Percentiles rank a stretch among this genome's conserved stretches.
phyloP scores from a whole-genome alignment of 225 moss, liverwort and hornwort species.

The Pseudisothecium myosuroides region DNA sequence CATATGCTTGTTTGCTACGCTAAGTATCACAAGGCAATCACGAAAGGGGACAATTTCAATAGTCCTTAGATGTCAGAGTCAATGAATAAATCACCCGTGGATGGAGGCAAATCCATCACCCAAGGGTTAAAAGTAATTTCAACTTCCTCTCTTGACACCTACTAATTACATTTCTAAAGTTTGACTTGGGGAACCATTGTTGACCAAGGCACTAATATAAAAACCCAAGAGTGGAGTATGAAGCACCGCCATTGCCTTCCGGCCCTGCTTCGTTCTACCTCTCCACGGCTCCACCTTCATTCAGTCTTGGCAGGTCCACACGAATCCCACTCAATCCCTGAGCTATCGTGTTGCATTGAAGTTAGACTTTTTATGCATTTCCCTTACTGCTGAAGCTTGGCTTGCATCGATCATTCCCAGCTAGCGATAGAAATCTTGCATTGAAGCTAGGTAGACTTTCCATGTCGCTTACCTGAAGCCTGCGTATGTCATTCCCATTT shows the following conservation, averaged over 20 bases:
- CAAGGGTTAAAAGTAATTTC: not conserved
- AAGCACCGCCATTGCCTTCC: not conserved
- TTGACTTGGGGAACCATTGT: not conserved
- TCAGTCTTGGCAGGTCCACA: not conserved
- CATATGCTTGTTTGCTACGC: not conserved
- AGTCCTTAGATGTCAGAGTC: accelerated
- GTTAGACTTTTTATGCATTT: not conserved
- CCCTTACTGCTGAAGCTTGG: not conserved
- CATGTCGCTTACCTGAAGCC: not conserved
- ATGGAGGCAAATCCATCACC: not conserved
- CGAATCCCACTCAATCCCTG: not conserved
- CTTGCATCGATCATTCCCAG: not conserved
- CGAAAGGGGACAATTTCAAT: accelerated
- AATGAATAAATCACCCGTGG: no score
- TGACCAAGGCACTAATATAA: not conserved
- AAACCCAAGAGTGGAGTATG: not conserved
- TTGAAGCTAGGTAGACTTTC: not conserved
- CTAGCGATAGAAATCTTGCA: not conserved
- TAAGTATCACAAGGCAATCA: not conserved
- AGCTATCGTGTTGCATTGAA: not conserved
- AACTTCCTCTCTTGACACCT: not conserved
- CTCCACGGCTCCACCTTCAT: not conserved
- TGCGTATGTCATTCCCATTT: not conserved
- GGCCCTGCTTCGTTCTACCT: not conserved
- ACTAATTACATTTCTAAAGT: not conserved